phyloP scores from a whole-genome alignment of 2,329 filamentous ascomycete species.

The Botrytis aclada region DNA sequence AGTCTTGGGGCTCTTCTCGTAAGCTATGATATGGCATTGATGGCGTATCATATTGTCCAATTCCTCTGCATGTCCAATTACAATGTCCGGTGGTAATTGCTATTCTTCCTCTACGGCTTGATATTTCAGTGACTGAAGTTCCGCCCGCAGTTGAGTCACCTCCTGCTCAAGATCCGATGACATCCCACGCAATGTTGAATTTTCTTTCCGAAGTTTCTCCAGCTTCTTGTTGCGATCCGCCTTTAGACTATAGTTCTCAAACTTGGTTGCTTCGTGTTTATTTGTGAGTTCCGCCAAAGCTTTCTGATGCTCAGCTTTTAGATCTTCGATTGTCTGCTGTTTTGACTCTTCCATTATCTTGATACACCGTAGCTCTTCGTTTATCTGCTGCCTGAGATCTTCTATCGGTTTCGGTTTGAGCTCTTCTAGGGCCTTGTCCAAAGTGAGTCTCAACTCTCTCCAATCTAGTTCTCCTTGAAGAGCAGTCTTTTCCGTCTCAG shows the following conservation, averaged over 20 bases:
- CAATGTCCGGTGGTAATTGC: too few relatives aligned
- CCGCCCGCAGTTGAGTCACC: background rate
- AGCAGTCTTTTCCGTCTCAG: too few relatives aligned
- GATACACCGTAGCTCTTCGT: background rate
- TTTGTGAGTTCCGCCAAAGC: background rate
- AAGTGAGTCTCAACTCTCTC: background rate
- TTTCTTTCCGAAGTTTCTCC: background rate
- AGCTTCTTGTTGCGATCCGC: conserved; percentile 3
- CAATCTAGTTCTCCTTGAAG: too few relatives aligned
- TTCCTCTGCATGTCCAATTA: too few relatives aligned
- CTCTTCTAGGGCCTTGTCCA: background rate
- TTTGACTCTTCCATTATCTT: background rate
- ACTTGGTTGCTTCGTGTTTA: conserved; percentile 3
- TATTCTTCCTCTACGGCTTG: too few relatives aligned
- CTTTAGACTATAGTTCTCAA: conserved; percentile 7
- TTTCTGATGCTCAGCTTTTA: background rate
- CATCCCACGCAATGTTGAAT: background rate
- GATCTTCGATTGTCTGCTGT: background rate
- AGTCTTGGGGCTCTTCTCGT: too few relatives aligned
- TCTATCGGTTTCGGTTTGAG: background rate
- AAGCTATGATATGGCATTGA: too few relatives aligned
- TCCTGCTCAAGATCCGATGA: background rate
- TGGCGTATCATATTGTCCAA: too few relatives aligned
- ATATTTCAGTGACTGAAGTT: background rate
- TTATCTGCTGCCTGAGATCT: background rate